Evolutionary conservation across 306 rosid species (phyloP).

Genomic region (Pueraria montana): DNA sequence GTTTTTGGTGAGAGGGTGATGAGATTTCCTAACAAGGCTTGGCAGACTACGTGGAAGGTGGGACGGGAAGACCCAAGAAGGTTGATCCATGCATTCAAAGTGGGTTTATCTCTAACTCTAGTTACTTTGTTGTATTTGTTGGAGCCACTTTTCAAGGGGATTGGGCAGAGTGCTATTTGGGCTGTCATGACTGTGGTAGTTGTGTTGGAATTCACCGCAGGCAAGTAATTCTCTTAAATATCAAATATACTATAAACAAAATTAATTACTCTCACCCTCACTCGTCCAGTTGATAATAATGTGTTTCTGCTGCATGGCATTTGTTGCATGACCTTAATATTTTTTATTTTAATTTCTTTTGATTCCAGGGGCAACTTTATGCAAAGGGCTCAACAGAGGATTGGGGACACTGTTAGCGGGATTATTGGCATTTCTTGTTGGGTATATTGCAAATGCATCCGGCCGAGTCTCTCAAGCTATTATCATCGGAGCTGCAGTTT

Average conservation of each 20-base stretch:
- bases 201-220: constrained; percentile 96
- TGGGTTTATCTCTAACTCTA: constrained; percentile 78
- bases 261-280: background rate
- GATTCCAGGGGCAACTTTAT: constrained; percentile 85
- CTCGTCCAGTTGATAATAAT: background rate
- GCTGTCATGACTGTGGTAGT: constrained; percentile 98
- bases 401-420: constrained; percentile 91
- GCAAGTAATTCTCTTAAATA: constrained; percentile 44
- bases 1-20: constrained; percentile 56
- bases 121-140: constrained; percentile 80
- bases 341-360: constrained; percentile 17
- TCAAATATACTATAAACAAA: background rate
- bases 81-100: constrained; percentile 83
- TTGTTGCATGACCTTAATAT: constrained; percentile 8
- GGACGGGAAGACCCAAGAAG: constrained; percentile 93
- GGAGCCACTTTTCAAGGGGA: constrained; percentile 71
- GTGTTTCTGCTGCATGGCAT: background rate
- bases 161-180: constrained; percentile 89
- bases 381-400: constrained; percentile 99
- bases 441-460: constrained; percentile 61
- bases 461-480: constrained; percentile 64
- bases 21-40: constrained; percentile 56
- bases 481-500: constrained; percentile 85
- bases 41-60: constrained; percentile 70
- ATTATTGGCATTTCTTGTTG: constrained; percentile 75